phyloP scores from a whole-genome alignment of 2,329 filamentous ascomycete genomes.

The Colletotrichum chlorophyti region DNA sequence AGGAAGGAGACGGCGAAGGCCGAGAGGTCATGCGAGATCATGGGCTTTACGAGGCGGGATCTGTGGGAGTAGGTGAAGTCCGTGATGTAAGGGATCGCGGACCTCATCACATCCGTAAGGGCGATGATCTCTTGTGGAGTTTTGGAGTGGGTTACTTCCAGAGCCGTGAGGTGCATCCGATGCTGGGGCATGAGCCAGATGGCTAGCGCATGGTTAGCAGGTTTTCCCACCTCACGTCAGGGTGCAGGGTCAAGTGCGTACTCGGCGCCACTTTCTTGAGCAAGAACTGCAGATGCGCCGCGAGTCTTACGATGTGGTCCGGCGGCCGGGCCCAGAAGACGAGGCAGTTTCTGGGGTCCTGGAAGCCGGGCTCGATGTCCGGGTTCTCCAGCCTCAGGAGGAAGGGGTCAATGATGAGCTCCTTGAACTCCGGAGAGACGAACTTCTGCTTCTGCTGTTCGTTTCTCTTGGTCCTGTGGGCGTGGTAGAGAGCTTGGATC shows the following conservation, averaged over 20 bases:
- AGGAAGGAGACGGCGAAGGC: conserved; percentile 89
- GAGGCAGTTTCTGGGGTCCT: conserved; percentile 81
- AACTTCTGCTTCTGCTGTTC: conserved; percentile 77
- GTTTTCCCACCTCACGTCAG: neutral
- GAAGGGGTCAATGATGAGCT: conserved; percentile 78
- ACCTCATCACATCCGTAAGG: conserved; percentile 64
- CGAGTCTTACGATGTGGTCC: conserved; percentile 70
- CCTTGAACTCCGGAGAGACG: conserved; percentile 69
- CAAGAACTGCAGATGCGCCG: conserved; percentile 71
- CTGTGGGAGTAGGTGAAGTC: conserved; percentile 73
- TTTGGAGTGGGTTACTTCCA: conserved; percentile 85
- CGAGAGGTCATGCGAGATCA: conserved; percentile 83
- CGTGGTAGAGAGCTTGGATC: conserved; percentile 75
- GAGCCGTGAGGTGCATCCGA: conserved; percentile 81
- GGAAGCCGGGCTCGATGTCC: conserved; percentile 69
- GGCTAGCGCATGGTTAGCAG: conserved; percentile 50
- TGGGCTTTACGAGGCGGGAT: conserved; percentile 79
- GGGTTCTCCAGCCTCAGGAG: conserved; percentile 73
- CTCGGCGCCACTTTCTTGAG: conserved; percentile 71
- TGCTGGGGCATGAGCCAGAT: conserved; percentile 87
- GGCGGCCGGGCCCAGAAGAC: conserved; percentile 90
- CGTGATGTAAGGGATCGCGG: conserved; percentile 64
- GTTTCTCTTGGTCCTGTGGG: conserved; percentile 79
- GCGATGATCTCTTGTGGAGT: conserved; percentile 71
- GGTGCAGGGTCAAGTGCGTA: conserved; percentile 44